phyloP scores from a whole-genome alignment of 2,329 filamentous ascomycete species.

The Myotisia sp. region DNA sequence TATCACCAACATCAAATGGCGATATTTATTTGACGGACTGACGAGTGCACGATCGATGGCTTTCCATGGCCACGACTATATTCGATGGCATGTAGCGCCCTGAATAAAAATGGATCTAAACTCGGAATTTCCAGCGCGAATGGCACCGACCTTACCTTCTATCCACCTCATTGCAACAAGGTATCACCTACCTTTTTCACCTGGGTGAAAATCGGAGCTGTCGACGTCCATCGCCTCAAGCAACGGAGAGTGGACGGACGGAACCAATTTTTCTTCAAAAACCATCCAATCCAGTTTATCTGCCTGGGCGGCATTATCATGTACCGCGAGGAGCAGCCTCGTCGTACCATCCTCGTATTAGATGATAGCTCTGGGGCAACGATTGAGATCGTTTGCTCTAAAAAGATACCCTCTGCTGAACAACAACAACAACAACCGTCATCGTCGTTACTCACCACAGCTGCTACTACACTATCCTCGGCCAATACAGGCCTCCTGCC shows the following conservation, averaged over 20 bases:
- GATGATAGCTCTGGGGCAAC: slow-evolving; percentile 48
- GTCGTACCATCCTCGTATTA: slow-evolving; percentile 39
- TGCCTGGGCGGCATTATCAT: slow-evolving; percentile 58
- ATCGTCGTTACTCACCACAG: neutral
- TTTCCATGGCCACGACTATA: too few relatives aligned
- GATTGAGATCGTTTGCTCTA: slow-evolving; percentile 40
- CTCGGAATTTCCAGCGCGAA: too few relatives aligned
- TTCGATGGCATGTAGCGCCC: slow-evolving; percentile 1
- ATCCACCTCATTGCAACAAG: slow-evolving; percentile 46
- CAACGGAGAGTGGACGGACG: slow-evolving; percentile 39
- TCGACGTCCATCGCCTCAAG: slow-evolving; percentile 41
- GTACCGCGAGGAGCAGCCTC: slow-evolving; percentile 41
- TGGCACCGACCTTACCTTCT: slow-evolving; percentile 27
- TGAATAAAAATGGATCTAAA: too few relatives aligned
- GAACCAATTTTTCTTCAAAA: slow-evolving; percentile 50
- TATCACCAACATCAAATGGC: too few relatives aligned
- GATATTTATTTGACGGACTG: too few relatives aligned
- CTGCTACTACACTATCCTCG: too few relatives aligned
- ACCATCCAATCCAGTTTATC: slow-evolving; percentile 65
- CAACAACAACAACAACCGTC: slow-evolving; percentile 13
- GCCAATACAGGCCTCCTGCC: too few relatives aligned
- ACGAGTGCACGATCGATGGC: too few relatives aligned
- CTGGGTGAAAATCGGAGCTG: slow-evolving; percentile 48
- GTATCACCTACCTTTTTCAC: slow-evolving; percentile 46
- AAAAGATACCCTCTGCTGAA: slow-evolving; percentile 17